phyloP scores from a whole-genome alignment of 1,284 basidiomycete genomes.

The Tremellales sp. region DNA sequence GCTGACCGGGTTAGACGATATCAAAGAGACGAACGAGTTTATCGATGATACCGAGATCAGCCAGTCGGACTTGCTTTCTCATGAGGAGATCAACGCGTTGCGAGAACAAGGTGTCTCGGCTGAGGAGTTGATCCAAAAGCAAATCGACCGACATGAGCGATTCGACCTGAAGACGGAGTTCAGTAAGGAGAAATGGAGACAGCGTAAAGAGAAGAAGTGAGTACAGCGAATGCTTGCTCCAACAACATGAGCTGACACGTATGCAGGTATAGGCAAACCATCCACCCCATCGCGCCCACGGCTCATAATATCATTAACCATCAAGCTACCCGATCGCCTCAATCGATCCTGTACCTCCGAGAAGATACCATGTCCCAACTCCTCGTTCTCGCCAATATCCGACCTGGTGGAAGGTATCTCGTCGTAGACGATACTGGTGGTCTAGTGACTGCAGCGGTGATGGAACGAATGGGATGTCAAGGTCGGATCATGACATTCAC shows the following conservation, averaged over 20 bases:
- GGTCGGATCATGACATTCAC: constrained; percentile 81
- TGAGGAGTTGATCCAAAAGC: constrained; percentile 86
- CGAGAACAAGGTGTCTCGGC: constrained; percentile 41
- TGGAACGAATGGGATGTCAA: constrained; percentile 80
- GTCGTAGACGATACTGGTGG: constrained; percentile 91
- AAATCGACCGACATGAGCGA: constrained; percentile 84
- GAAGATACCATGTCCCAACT: constrained; percentile 86
- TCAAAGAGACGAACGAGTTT: constrained; percentile 46
- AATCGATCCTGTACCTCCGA: constrained; percentile 76
- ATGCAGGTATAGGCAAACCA: constrained; percentile 75
- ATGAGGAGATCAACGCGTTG: constrained; percentile 73
- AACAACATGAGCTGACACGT: neutral
- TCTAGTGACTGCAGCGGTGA: constrained; percentile 74
- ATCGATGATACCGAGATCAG: constrained; percentile 60
- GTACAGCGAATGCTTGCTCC: constrained; percentile 22
- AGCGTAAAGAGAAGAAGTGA: constrained; percentile 90
- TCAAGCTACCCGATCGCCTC: constrained; percentile 64
- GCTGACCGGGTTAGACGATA: constrained; percentile 34
- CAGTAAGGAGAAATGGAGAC: constrained; percentile 94
- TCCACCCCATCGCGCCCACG: constrained; percentile 84
- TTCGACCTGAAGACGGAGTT: constrained; percentile 92
- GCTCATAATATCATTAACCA: constrained; percentile 83
- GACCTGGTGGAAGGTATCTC: constrained; percentile 80
- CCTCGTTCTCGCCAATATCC: constrained; percentile 74
- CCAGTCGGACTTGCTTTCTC: constrained; percentile 66